These are phyloP conservation scores for Purpureocillium lavendulum DNA, from an alignment of 2,329 filamentous ascomycete species.

Conservation along the genomic window DNA sequence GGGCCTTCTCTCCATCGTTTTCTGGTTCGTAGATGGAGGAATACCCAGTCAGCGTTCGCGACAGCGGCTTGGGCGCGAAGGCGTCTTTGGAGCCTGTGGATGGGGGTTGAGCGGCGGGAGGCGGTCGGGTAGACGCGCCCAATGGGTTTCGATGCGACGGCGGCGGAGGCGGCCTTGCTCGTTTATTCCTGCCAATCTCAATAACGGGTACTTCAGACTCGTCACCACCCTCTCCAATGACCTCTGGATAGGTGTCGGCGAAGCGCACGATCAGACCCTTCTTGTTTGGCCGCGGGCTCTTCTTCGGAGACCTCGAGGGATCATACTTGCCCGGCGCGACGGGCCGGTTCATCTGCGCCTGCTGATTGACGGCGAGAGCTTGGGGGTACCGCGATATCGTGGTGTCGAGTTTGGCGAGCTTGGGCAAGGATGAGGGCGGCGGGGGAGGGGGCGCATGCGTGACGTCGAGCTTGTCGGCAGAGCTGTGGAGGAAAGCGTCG, in stretches of 20 bases:
- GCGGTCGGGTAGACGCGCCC: slow-evolving; percentile 4
- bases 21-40: slow-evolving; percentile 22
- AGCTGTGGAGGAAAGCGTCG: slow-evolving; percentile 50
- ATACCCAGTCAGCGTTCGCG: slow-evolving; percentile 50
- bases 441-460: slow-evolving; percentile 40
- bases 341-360: slow-evolving; percentile 35
- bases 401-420: slow-evolving; percentile 49
- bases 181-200: slow-evolving; percentile 59
- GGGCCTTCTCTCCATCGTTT: slow-evolving; percentile 2
- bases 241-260: slow-evolving; percentile 59
- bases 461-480: slow-evolving; percentile 46
- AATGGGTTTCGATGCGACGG: slow-evolving; percentile 12
- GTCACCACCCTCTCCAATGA: slow-evolving; percentile 89
- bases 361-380: slow-evolving; percentile 35
- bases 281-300: slow-evolving; percentile 39
- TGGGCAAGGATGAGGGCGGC: slow-evolving; percentile 31
- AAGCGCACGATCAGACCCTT: slow-evolving; percentile 72
- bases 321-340: slow-evolving; percentile 29
- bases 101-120: slow-evolving; percentile 1
- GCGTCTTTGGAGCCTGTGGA: slow-evolving; percentile 22
- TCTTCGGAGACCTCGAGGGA: slow-evolving; percentile 29
- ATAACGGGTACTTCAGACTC: slow-evolving; percentile 65
- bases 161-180: slow-evolving; percentile 23
- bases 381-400: slow-evolving; percentile 48
- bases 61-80: slow-evolving; percentile 46